Percentiles rank a stretch among this genome's conserved stretches.
These are phyloP conservation scores for Phytopythium boreale DNA, from an alignment of 352 stramenopile species.

Conservation along the genomic window DNA sequence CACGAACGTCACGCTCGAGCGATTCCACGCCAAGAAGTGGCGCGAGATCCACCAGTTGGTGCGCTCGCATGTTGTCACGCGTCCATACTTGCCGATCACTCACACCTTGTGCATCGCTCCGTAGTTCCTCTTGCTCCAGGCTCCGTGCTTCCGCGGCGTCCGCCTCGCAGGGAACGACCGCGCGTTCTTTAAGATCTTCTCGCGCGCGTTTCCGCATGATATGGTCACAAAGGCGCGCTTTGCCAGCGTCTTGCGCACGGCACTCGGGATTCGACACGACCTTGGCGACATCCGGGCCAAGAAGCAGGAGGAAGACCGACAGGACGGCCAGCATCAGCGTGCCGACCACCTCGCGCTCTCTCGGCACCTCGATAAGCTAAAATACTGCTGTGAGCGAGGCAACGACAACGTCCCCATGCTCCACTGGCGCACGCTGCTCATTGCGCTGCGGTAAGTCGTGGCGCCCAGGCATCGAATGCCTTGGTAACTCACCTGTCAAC, in stretches of 20 bases:
- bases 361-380: constrained; percentile 54
- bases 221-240: constrained; percentile 70
- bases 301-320: neutral
- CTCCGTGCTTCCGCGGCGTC: constrained; percentile 41
- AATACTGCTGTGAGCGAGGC: constrained; percentile 60
- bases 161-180: constrained; percentile 56
- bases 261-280: constrained; percentile 35
- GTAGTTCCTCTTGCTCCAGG: constrained; percentile 36
- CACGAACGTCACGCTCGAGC: constrained; percentile 49
- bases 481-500: neutral
- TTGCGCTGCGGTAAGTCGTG: constrained; percentile 38
- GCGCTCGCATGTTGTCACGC: constrained; percentile 1
- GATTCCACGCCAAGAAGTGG: constrained; percentile 66
- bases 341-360: constrained; percentile 31
- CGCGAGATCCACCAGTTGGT: constrained; percentile 50
- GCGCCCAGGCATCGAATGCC: neutral
- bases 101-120: neutral
- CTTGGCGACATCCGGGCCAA: neutral
- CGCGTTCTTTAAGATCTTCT: constrained; percentile 66
- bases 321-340: constrained; percentile 10
- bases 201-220: constrained; percentile 64
- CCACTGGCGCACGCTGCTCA: constrained; percentile 68
- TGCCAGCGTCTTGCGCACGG: constrained; percentile 51
- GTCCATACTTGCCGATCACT: constrained; percentile 5
- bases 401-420: constrained; percentile 45